A percentile compares a stretch with the other conserved stretches of the same genome.
Conservation (phyloP, 2,329 filamentous ascomycete species). For the Colletotrichum cereale region DNA sequence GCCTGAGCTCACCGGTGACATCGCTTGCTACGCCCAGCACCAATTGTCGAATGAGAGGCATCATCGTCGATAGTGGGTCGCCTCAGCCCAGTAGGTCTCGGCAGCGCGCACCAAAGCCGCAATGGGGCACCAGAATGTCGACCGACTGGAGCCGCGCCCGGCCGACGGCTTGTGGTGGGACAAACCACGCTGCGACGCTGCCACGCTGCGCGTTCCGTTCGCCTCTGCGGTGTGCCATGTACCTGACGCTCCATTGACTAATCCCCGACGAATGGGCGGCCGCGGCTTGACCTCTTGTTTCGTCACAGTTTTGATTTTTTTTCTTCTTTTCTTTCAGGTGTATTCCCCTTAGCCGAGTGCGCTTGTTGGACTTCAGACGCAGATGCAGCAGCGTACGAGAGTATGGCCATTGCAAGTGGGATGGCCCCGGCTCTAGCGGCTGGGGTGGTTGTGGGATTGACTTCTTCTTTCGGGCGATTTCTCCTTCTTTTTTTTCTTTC, state of each 20-base stretch:
- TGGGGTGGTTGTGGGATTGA: constrained; percentile 5
- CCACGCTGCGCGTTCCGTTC: not conserved
- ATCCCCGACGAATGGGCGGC: constrained; percentile 31
- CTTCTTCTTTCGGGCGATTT: not conserved
- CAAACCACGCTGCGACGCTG: constrained; percentile 7
- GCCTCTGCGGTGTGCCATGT: constrained; percentile 8
- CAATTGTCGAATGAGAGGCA: constrained; percentile 4
- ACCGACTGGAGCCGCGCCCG: constrained; percentile 40
- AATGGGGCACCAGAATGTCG: constrained; percentile 36
- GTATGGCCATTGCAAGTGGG: not conserved
- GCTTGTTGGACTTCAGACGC: constrained; percentile 20
- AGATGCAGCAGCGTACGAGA: not conserved
- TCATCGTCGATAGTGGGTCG: not conserved
- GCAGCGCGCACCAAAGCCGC: constrained; percentile 39
- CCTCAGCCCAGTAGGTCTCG: constrained; percentile 17
- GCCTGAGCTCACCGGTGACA: not conserved
- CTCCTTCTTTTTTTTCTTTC: constrained; percentile 1
- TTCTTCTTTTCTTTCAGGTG: not conserved
- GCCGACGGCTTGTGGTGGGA: constrained; percentile 39
- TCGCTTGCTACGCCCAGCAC: not conserved
- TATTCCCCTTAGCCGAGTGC: not conserved
- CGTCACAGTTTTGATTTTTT: constrained; percentile 34
- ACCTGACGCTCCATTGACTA: constrained; percentile 16
- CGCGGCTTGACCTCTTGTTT: constrained; percentile 39
- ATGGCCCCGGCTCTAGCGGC: constrained; percentile 28